Conservation (phyloP, 768 basidiomycete genomes). For the Scleroderma bovista region DNA sequence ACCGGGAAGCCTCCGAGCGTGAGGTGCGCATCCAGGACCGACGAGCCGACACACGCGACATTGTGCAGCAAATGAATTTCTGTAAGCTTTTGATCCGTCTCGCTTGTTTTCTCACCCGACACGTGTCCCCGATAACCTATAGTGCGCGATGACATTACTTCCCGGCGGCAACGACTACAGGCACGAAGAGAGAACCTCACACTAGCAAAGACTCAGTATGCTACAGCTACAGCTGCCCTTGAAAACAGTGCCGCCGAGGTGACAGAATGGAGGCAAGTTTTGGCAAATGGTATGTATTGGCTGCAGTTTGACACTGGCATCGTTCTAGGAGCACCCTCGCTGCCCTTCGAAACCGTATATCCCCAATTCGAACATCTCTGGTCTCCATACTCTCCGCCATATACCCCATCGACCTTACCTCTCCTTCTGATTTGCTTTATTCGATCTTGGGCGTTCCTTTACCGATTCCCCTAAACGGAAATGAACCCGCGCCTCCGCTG, state of each 20-base stretch:
- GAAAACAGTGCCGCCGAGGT: conserved; percentile 22
- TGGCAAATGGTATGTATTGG: conserved; percentile 1
- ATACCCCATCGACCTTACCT: conserved; percentile 86
- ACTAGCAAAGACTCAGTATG: conserved; percentile 36
- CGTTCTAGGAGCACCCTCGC: conserved; percentile 40
- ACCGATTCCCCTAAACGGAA: conserved; percentile 70
- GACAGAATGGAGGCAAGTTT: conserved; percentile 36
- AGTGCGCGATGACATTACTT: conserved; percentile 42
- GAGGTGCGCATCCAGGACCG: conserved; percentile 50
- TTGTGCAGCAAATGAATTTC: conserved; percentile 39
- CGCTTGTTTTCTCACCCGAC: conserved; percentile 10
- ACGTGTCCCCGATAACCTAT: conserved; percentile 8
- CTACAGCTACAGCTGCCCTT: conserved; percentile 9
- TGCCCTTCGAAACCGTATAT: conserved; percentile 44
- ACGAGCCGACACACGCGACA: conserved; percentile 35
- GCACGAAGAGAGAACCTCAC: conserved; percentile 43
- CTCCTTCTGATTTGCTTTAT: conserved; percentile 82
- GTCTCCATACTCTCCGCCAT: conserved; percentile 68
- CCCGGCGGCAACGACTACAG: conserved; percentile 39
- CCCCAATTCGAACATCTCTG: conserved; percentile 54
- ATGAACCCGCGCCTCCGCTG: conserved; percentile 83
- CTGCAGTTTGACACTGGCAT: conserved; percentile 8
- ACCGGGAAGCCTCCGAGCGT: conserved; percentile 64
- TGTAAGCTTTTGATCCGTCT: conserved; percentile 36
- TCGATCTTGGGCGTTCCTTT: conserved; percentile 84